These are phyloP conservation scores for Volvariella volvacea DNA, from an alignment of 1,284 basidiomycete genomes.

Conservation along the genomic window DNA sequence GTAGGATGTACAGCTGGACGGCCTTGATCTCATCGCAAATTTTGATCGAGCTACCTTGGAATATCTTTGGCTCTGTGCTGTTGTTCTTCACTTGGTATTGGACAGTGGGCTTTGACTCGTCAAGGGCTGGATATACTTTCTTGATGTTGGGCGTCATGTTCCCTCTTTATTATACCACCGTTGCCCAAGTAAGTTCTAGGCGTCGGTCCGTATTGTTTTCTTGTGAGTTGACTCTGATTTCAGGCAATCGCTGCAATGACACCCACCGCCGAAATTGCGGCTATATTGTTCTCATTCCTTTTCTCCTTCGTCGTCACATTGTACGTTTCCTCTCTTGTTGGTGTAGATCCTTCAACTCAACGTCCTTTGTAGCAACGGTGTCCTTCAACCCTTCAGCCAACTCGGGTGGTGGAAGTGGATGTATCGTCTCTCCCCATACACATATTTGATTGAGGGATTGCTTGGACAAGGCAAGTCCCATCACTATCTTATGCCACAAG, in stretches of 20 bases:
- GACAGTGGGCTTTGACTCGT: conserved; percentile 53
- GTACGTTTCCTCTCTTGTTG: conserved; percentile 29
- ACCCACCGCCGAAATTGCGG: conserved; percentile 33
- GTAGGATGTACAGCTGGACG: conserved; percentile 79
- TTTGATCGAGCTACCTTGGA: conserved; percentile 61
- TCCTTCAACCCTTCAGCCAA: conserved; percentile 47
- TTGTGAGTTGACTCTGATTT: background rate
- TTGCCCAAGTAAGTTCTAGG: conserved; percentile 28
- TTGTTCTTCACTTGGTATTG: conserved; percentile 70
- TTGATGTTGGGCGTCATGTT: conserved; percentile 46
- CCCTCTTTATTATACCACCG: conserved; percentile 50
- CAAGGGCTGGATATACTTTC: conserved; percentile 52
- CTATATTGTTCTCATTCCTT: conserved; percentile 42
- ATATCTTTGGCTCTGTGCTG: conserved; percentile 49
- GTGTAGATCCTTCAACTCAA: conserved; percentile 10
- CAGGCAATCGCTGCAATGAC: conserved; percentile 32
- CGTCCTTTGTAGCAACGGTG: conserved; percentile 34
- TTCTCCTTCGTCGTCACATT: conserved; percentile 50
- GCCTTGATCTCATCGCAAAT: conserved; percentile 63
- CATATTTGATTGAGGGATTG: conserved; percentile 48
- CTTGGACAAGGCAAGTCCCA: conserved; percentile 30
- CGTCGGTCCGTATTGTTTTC: conserved; percentile 1
- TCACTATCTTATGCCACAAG: background rate
- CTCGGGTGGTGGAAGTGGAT: conserved; percentile 65
- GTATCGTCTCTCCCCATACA: conserved; percentile 68